Conservation (phyloP, 2,329 filamentous ascomycete genomes). For the Aspergillus fructus region DNA sequence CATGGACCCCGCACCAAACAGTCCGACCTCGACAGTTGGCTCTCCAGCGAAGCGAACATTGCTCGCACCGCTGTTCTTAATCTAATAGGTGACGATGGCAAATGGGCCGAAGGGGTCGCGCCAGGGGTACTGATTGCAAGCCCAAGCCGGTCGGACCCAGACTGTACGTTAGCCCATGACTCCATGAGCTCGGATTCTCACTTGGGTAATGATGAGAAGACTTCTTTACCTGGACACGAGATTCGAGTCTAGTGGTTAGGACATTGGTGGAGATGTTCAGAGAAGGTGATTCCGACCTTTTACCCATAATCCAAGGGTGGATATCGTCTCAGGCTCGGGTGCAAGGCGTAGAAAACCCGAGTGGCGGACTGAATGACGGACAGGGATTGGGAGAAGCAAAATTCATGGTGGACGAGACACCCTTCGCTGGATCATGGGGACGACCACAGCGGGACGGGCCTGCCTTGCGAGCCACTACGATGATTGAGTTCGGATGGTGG, state of each 20-base stretch:
- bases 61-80: slow-evolving; percentile 12
- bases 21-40: slow-evolving; percentile 8
- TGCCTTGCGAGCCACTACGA: slow-evolving; percentile 69
- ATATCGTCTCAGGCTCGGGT: slow-evolving; percentile 65
- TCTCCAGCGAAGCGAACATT: slow-evolving; percentile 7
- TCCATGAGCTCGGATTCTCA: background rate
- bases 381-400: slow-evolving; percentile 69
- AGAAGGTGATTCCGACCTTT: slow-evolving; percentile 58
- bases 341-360: slow-evolving; percentile 68
- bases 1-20: slow-evolving; percentile 4
- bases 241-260: slow-evolving; percentile 70
- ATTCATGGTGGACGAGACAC: slow-evolving; percentile 63
- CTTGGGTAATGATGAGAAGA: slow-evolving; percentile 48
- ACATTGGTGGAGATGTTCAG: slow-evolving; percentile 66
- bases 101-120: slow-evolving; percentile 7
- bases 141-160: slow-evolving; percentile 39
- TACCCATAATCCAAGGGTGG: slow-evolving; percentile 65
- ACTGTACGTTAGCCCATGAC: slow-evolving; percentile 47
- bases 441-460: slow-evolving; percentile 79
- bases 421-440: slow-evolving; percentile 68
- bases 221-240: slow-evolving; percentile 77
- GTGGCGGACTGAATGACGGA: slow-evolving; percentile 53
- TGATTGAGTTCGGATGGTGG: slow-evolving; percentile 73
- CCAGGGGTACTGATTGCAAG: slow-evolving; percentile 15
- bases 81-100: slow-evolving; percentile 13